phyloP scores from a whole-genome alignment of 305 asterid species.

The Euphrasia arctica region DNA sequence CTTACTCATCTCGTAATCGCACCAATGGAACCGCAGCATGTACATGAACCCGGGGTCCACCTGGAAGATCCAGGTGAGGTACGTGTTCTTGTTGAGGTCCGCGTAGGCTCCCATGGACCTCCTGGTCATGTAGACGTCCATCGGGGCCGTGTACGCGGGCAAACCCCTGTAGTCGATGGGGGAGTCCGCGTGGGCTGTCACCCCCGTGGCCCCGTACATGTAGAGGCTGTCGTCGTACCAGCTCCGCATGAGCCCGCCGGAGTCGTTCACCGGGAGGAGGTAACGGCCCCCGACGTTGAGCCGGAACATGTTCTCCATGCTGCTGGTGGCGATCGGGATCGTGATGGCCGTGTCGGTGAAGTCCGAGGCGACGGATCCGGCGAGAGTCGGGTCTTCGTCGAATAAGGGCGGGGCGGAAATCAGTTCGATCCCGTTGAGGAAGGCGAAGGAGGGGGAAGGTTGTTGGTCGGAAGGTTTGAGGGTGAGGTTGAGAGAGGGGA shows the following conservation, averaged over 20 bases:
- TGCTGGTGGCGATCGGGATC: conserved; percentile 35
- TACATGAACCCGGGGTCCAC: conserved; percentile 74
- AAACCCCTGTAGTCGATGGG: conserved; percentile 36
- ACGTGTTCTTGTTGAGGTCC: conserved; percentile 41
- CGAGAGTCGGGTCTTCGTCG: conserved; percentile 28
- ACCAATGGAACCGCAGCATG: conserved; percentile 83
- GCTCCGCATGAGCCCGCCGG: conserved; percentile 68
- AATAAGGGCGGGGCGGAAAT: conserved; percentile 50
- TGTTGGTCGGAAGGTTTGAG: conserved; percentile 47
- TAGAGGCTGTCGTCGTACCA: conserved; percentile 86
- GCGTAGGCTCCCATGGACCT: conserved; percentile 61
- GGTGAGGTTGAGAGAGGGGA: conserved; percentile 41
- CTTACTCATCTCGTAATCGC: conserved; percentile 56
- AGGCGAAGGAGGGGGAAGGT: conserved; percentile 46
- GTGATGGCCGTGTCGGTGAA: conserved; percentile 27
- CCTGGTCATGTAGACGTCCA: conserved; percentile 47
- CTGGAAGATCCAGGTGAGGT: conserved; percentile 74
- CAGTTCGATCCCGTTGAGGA: conserved; percentile 77
- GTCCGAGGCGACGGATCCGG: conserved; percentile 28
- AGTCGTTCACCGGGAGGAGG: conserved; percentile 54
- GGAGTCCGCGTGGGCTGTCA: conserved; percentile 30
- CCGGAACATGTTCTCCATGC: conserved; percentile 62
- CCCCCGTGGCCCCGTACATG: conserved; percentile 47
- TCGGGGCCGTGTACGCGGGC: conserved; percentile 58
- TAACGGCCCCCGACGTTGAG: conserved; percentile 80